Evolutionary conservation across 805 yeast species (phyloP).

Genomic region (Barnettozyma sp.): DNA sequence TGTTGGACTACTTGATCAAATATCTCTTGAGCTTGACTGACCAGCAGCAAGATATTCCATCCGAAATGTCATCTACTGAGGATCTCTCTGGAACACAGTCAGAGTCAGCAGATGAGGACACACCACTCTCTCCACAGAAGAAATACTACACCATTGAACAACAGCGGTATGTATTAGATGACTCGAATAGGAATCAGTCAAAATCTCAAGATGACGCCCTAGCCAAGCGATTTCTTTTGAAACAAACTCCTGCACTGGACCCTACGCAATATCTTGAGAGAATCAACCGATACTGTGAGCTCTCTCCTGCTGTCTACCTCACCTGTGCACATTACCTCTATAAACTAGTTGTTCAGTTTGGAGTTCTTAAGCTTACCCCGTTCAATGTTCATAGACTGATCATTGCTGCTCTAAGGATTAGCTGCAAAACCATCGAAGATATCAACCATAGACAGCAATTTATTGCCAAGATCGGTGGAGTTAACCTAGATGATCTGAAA

Average conservation of each 20-base stretch:
- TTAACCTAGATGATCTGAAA: conserved; percentile 36
- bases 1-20: conserved; percentile 8
- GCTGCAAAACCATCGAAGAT: conserved; percentile 43
- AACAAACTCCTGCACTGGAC: conserved; percentile 19
- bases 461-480: conserved; percentile 42
- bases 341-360: conserved; percentile 14
- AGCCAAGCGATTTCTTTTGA: conserved; percentile 21
- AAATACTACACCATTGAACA: conserved; percentile 2
- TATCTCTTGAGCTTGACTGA: conserved; percentile 2
- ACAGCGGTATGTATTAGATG: background rate
- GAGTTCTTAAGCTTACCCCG: conserved; percentile 26
- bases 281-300: conserved; percentile 24
- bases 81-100: background rate
- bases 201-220: conserved; percentile 17
- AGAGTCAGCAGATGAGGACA: conserved; percentile 7
- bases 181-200: background rate
- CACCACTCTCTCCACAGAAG: conserved; percentile 18
- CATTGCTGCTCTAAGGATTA: conserved; percentile 38
- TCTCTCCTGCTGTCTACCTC: conserved; percentile 26
- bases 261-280: conserved; percentile 24
- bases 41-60: no score
- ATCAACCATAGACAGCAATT: conserved; percentile 36
- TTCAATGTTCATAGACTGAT: conserved; percentile 39
- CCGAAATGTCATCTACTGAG: conserved; percentile 1
- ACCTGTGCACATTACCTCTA: conserved; percentile 24